Evolutionary conservation across 2,329 filamentous ascomycete genomes (phyloP), one percentile per base, ranked within the genome.

Genomic region (Lachnellula willkommii): DNA sequence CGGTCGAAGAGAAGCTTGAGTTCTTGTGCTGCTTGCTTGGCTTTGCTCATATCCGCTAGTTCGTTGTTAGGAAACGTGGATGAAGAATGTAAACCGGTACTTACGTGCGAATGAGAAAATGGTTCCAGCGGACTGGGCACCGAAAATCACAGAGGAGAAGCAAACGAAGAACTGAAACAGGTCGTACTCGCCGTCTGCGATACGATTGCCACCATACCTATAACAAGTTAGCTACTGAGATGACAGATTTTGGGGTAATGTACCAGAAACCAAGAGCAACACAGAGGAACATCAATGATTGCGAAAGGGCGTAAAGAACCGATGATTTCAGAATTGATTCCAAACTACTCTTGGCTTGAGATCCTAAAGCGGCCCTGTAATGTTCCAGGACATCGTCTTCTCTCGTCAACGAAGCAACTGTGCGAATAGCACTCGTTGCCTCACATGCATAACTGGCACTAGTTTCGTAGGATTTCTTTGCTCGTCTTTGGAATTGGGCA

Each of bases 151-250:
- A 47, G 90, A 81, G 58, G 87, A 84, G 74, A 96, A 96, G 66
- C 89, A 91, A 47, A 96, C 78, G 74, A 96, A 97, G 79, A 97
- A 97, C 63, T 92, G 87, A 71, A 93, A 93, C 66, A 90, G 79
- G 62, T 73, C 71, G 70, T 94, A 93, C 69, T 95, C 88, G 48
- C 73, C 68, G 55, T 80, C 79, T 22, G 80, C 85, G 52, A 96
- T 87, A 35, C 94, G 76, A 0, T 79, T 88, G 28, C 90, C 89
- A 58, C 91, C 91, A 66, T 94, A 96, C 60, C 60, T 63, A 40
- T 40, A 50, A 36, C 11, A 47, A 26, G 45, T 57, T 50, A 61
- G 57, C 20, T 9, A 22, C 17, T 6, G 28, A 7, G 24, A 32
- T 14, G 24, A 22, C 14, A 14, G 11, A 39, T 8, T 24, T 48